Percentiles rank a stretch among this genome's conserved stretches.
Evolutionary conservation across 371 early-diverging fungal genomes (phyloP).

Genomic region (Batkoa obscura): DNA sequence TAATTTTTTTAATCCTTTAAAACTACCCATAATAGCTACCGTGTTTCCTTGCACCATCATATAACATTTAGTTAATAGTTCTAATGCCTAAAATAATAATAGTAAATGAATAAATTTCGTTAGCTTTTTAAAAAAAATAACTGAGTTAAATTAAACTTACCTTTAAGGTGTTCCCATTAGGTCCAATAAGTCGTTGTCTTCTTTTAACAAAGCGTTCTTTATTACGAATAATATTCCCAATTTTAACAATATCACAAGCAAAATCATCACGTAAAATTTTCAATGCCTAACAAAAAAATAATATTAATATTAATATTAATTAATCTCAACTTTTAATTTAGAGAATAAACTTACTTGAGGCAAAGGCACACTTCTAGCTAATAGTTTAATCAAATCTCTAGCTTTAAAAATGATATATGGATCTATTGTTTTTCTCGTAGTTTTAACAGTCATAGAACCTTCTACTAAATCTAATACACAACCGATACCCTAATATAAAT

Average conservation of each 20-base stretch:
- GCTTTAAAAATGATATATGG: constrained; percentile 95
- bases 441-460: constrained; percentile 94
- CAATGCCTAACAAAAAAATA: constrained; percentile 29
- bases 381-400: constrained; percentile 87
- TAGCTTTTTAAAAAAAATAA: not conserved
- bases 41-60: constrained; percentile 97
- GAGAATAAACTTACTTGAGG: constrained; percentile 42
- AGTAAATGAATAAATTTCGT: too few species aligned
- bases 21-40: constrained; percentile 87
- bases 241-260: constrained; percentile 93
- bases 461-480: constrained; percentile 91
- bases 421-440: constrained; percentile 93
- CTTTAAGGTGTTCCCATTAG: constrained; percentile 94
- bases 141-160: constrained; percentile 9
- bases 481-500: constrained; percentile 47
- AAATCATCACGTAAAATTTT: constrained; percentile 88
- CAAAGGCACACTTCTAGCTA: constrained; percentile 89
- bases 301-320: not conserved
- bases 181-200: constrained; percentile 92
- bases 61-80: constrained; percentile 90
- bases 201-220: constrained; percentile 97
- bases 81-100: constrained; percentile 47
- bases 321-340: not conserved
- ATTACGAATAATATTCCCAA: constrained; percentile 82
- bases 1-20: constrained; percentile 79